These are phyloP conservation scores for Yamadazyma kitorensis DNA, from an alignment of 805 yeast species.

Conservation along the genomic window DNA sequence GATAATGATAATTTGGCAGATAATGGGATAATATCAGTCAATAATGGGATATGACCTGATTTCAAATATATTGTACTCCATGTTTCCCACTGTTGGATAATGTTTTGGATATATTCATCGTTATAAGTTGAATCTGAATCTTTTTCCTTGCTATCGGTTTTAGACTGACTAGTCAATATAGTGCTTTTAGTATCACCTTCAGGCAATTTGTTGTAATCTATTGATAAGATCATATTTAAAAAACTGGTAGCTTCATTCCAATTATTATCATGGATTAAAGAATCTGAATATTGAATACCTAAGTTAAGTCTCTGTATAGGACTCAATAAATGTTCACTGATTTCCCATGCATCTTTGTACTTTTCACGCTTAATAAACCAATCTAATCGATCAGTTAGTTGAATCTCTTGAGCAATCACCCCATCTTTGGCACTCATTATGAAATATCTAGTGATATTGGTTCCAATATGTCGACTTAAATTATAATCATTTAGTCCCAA, in stretches of 20 bases:
- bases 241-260: conserved; percentile 60
- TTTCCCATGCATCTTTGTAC: conserved; percentile 74
- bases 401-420: conserved; percentile 70
- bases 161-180: conserved; percentile 20
- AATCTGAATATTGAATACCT: conserved; percentile 57
- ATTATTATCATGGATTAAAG: conserved; percentile 36
- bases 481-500: conserved; percentile 81
- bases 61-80: conserved; percentile 57
- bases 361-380: conserved; percentile 64
- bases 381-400: conserved; percentile 61
- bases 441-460: conserved; percentile 47
- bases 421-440: conserved; percentile 81
- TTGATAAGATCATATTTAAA: conserved; percentile 26
- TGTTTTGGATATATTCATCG: conserved; percentile 21
- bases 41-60: conserved; percentile 39
- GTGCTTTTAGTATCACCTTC: conserved; percentile 33
- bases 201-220: conserved; percentile 20
- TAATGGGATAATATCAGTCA: conserved; percentile 59
- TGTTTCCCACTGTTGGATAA: conserved; percentile 54
- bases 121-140: conserved; percentile 15
- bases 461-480: conserved; percentile 52
- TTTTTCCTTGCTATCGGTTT: conserved; percentile 8
- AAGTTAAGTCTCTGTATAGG: conserved; percentile 50
- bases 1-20: conserved; percentile 33
- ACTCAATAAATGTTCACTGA: conserved; percentile 57